A percentile compares a stretch with the other conserved stretches of the same genome.
These are phyloP conservation scores for Starmerella floricola DNA, from an alignment of 805 yeast genomes.

Conservation along the genomic window DNA sequence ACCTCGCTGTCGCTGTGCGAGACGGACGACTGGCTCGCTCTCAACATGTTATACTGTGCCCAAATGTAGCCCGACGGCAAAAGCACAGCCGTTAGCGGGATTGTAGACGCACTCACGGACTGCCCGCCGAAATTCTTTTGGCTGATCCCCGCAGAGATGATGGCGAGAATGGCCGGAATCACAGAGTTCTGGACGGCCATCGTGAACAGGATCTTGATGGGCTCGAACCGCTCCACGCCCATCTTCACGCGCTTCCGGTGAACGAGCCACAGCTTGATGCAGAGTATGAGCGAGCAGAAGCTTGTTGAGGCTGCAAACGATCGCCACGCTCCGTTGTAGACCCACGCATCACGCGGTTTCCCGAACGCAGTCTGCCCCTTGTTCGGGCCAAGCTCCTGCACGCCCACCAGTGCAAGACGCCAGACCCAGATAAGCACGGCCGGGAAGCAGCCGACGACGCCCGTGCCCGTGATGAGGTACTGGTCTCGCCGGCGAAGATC, in stretches of 20 bases:
- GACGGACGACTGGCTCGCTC: neutral
- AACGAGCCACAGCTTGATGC: conserved; percentile 56
- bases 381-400: conserved; percentile 1
- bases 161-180: conserved; percentile 58
- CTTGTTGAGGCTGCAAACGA: conserved; percentile 59
- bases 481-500: conserved; percentile 24
- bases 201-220: conserved; percentile 65
- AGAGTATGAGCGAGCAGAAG: conserved; percentile 47
- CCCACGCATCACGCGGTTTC: conserved; percentile 20
- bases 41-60: conserved; percentile 19
- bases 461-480: conserved; percentile 24
- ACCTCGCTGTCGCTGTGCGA: neutral
- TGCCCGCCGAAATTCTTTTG: conserved; percentile 8
- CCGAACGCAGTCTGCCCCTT: neutral
- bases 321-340: conserved; percentile 30
- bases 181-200: conserved; percentile 75
- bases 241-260: conserved; percentile 57
- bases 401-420: conserved; percentile 28
- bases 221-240: conserved; percentile 74
- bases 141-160: conserved; percentile 30
- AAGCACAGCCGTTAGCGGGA: conserved; percentile 19
- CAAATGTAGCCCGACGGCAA: conserved; percentile 23
- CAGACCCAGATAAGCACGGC: conserved; percentile 51
- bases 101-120: conserved; percentile 14
- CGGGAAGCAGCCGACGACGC: conserved; percentile 42